Conservation (phyloP, 805 yeast genomes). For the Ogataea haglerorum region DNA sequence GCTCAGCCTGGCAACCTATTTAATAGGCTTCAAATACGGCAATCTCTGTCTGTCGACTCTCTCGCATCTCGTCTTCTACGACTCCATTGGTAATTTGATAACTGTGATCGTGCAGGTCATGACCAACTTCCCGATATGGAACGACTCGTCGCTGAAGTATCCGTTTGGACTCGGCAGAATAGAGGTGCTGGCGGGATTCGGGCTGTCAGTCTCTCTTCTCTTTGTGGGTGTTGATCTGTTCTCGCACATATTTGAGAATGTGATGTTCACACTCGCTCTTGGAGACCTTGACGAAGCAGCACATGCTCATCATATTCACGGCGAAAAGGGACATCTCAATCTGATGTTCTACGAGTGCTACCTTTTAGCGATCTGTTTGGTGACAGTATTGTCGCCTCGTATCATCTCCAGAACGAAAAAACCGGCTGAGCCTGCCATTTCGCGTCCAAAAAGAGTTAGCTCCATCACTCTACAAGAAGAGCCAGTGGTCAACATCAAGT, state of each 20-base stretch:
- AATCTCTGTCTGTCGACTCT: constrained; percentile 67
- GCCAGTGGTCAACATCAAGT: constrained; percentile 13
- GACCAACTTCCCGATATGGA: constrained; percentile 94
- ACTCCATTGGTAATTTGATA: constrained; percentile 71
- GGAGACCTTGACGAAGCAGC: constrained; percentile 29
- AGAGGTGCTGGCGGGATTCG: constrained; percentile 86
- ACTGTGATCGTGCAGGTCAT: constrained; percentile 71
- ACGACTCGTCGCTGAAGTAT: constrained; percentile 68
- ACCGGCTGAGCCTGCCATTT: constrained; percentile 11
- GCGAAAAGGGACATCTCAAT: constrained; percentile 21
- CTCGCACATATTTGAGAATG: constrained; percentile 83
- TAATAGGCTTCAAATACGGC: constrained; percentile 54
- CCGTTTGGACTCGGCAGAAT: constrained; percentile 95
- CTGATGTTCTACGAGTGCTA: constrained; percentile 30
- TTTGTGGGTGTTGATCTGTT: constrained; percentile 89
- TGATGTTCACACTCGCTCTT: constrained; percentile 42
- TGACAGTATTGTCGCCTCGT: constrained; percentile 36
- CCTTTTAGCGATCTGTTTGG: constrained; percentile 22
- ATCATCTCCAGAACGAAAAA: constrained; percentile 12
- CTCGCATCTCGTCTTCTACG: constrained; percentile 85
- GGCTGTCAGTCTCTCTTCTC: constrained; percentile 74
- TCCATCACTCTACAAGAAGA: constrained; percentile 26
- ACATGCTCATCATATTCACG: constrained; percentile 31
- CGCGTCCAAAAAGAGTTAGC: constrained; percentile 24
- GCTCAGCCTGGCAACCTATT: constrained; percentile 53